Evolutionary conservation across 2,329 filamentous ascomycete genomes (phyloP), one percentile per base, ranked within the genome.

Genomic region (Taxawa tesnikishii): DNA sequence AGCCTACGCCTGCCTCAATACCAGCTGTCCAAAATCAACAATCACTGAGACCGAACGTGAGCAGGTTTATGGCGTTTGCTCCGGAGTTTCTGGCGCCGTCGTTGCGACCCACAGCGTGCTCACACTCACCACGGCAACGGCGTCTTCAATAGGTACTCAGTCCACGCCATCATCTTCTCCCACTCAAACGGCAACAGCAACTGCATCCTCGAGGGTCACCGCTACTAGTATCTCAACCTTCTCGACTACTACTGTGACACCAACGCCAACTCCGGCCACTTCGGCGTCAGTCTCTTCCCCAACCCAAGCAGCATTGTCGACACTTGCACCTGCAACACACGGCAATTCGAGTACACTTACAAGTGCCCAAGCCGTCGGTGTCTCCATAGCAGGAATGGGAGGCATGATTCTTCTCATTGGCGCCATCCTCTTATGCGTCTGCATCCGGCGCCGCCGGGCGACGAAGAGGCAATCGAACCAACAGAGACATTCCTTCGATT

Each of bases 311-410:
- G 14, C 26, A 7, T 21, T n/a, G 8, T 14, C 29, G 13, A 18
- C 29, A 6, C 8, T 23, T n/a, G 23, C 26, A 7, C 23, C 12
- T 15, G 5, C 33, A 17, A 8, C 19, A 8, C 12, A n/a, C 5
- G 16, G 31, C 19, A 14, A 31, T 14, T 37, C 43, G n/a, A 40
- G 41, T 6, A 37, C 32, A 24, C 38, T 55, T 23, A 47, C 46
- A 4, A 51, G 38, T 32, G 47, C 37, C 5, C 45, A 54, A 43
- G 47, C 51, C 8, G 45, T 51, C 10, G 53, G 50, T 4, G 36
- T 55, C 15, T 47, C 49, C 5, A 41, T 55, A 17, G 47, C 44
- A 10, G 45, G 34, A 9, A 32, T 53, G 10, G 41, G 42, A 10
- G 18, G 48, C 6, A 34, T 40, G 3, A 38, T 51, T 9, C 41